These are phyloP conservation scores for Austroboletus eburneus DNA, from an alignment of 768 basidiomycete species.

Conservation along the genomic window DNA sequence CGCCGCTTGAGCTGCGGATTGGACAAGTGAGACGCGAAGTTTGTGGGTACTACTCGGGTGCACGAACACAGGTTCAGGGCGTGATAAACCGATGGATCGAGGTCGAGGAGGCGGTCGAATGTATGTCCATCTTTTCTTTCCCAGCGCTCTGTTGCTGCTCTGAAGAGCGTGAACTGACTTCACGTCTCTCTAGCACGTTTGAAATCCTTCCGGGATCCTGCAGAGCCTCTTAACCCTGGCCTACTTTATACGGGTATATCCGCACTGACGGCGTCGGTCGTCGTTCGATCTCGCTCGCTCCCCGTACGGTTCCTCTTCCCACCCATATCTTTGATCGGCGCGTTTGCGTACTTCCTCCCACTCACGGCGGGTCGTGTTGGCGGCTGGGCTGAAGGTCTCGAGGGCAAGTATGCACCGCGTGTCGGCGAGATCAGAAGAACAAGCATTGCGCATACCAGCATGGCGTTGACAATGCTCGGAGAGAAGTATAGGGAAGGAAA, in stretches of 20 bases:
- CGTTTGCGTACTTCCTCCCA: constrained; percentile 84
- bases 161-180: background rate
- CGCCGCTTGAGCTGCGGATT: constrained; percentile 74
- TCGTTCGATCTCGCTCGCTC: constrained; percentile 73
- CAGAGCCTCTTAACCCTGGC: constrained; percentile 86
- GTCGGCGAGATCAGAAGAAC: constrained; percentile 66
- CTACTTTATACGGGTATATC: constrained; percentile 87
- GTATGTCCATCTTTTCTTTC: constrained; percentile 44
- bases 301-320: constrained; percentile 71
- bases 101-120: constrained; percentile 79
- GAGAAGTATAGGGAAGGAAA: constrained; percentile 48
- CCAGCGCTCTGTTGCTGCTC: background rate
- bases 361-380: constrained; percentile 69
- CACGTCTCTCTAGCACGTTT: constrained; percentile 54
- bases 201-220: constrained; percentile 73
- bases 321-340: constrained; percentile 62
- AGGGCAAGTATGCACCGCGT: constrained; percentile 65
- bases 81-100: constrained; percentile 81
- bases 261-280: constrained; percentile 81
- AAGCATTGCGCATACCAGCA: constrained; percentile 54
- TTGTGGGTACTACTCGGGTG: constrained; percentile 51
- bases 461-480: constrained; percentile 55
- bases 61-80: constrained; percentile 64
- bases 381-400: constrained; percentile 61
- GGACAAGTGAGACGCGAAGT: constrained; percentile 60